phyloP scores from a whole-genome alignment of 768 basidiomycete genomes.

The Podaxis mareebaensis region DNA sequence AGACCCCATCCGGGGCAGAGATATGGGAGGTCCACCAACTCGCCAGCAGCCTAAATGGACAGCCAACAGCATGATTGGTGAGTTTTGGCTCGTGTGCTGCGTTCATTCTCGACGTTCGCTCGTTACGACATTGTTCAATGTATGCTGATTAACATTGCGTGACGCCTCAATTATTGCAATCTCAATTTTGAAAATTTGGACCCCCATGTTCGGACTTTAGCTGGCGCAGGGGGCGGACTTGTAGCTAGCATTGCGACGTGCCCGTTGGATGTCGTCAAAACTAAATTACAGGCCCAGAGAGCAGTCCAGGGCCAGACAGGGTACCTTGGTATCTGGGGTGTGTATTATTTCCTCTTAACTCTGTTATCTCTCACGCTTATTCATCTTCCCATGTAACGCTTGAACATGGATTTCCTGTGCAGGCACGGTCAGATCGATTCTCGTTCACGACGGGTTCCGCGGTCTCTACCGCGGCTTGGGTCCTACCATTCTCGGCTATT shows the following conservation, averaged over 20 bases:
- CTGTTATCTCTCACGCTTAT: slow-evolving; percentile 8
- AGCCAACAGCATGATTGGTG: slow-evolving; percentile 82
- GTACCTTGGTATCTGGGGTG: slow-evolving; percentile 79
- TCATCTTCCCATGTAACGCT: background rate
- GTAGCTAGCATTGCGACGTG: slow-evolving; percentile 93
- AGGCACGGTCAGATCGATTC: slow-evolving; percentile 43
- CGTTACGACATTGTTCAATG: background rate
- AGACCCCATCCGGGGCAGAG: slow-evolving; percentile 53
- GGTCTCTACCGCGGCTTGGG: slow-evolving; percentile 97
- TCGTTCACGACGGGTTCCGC: slow-evolving; percentile 72
- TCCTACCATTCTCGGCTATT: slow-evolving; percentile 93
- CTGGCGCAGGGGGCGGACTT: slow-evolving; percentile 94
- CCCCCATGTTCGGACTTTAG: slow-evolving; percentile 34
- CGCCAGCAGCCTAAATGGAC: slow-evolving; percentile 57
- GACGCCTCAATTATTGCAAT: background rate
- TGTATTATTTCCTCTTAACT: slow-evolving; percentile 25
- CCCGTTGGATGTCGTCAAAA: slow-evolving; percentile 97
- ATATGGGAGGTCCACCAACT: slow-evolving; percentile 54
- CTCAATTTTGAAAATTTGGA: too few species aligned
- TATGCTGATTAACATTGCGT: background rate
- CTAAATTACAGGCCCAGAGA: slow-evolving; percentile 93
- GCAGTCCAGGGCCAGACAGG: slow-evolving; percentile 64
- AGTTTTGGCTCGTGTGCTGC: slow-evolving; percentile 25
- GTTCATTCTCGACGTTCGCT: background rate
- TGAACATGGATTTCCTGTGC: background rate